A percentile compares a stretch with the other conserved stretches of the same genome.
phyloP scores from a whole-genome alignment of 371 early-diverging fungal species.

The Conidiobolus incongruus region DNA sequence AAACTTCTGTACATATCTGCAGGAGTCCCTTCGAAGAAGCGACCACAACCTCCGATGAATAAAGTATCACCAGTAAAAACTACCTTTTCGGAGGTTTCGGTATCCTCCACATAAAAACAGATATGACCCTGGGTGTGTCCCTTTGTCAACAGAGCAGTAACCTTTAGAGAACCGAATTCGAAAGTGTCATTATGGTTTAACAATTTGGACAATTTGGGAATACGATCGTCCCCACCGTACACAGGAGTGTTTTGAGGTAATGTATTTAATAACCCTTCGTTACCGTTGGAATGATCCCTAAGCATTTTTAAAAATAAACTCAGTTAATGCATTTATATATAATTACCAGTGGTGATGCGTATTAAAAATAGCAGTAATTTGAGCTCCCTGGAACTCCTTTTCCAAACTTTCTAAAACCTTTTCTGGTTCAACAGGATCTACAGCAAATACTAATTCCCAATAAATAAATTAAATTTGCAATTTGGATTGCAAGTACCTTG shows the following conservation, averaged over 20 bases:
- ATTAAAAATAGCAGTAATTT: slow-evolving; percentile 24
- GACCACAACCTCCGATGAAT: slow-evolving; percentile 46
- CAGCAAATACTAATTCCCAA: slow-evolving; percentile 11
- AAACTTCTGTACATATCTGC: slow-evolving; percentile 63
- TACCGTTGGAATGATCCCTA: slow-evolving; percentile 63
- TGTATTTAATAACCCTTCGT: slow-evolving; percentile 27
- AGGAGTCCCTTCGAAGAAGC: slow-evolving; percentile 83
- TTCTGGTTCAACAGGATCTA: slow-evolving; percentile 32
- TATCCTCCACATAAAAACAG: slow-evolving; percentile 52
- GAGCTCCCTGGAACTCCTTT: slow-evolving; percentile 4
- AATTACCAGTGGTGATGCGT: slow-evolving; percentile 48
- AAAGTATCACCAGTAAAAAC: slow-evolving; percentile 10
- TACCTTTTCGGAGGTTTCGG: slow-evolving; percentile 4
- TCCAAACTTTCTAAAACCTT: slow-evolving; percentile 17
- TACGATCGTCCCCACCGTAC: slow-evolving; percentile 73
- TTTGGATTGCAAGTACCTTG: slow-evolving; percentile 8
- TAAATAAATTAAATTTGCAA: not conserved
- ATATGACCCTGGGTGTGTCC: slow-evolving; percentile 84
- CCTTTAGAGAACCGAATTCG: slow-evolving; percentile 11
- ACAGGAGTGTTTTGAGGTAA: slow-evolving; percentile 43
- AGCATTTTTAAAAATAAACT: too few species aligned
- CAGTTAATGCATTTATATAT: not conserved
- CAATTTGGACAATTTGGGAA: slow-evolving; percentile 52
- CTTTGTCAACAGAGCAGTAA: slow-evolving; percentile 38
- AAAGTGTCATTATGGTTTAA: slow-evolving; percentile 53